Conservation (phyloP, 2,329 filamentous ascomycete genomes). For the Claviceps sp. region DNA sequence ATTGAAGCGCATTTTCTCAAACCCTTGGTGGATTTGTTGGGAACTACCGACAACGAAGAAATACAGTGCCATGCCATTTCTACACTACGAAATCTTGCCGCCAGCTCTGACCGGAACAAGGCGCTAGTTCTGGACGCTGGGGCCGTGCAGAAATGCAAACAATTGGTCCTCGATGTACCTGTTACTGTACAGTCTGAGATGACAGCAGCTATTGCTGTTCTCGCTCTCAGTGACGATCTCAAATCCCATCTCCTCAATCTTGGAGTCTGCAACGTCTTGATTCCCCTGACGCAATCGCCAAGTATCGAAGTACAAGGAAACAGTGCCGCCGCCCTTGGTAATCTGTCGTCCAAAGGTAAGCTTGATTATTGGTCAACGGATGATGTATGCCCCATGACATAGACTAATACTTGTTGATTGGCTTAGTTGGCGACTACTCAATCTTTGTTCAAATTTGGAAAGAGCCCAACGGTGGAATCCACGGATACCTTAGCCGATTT, state of each 20-base stretch:
- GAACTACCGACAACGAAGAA: conserved; percentile 94
- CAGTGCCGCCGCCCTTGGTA: conserved; percentile 88
- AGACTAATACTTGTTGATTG: conserved; percentile 1
- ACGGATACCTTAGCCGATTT: conserved; percentile 88
- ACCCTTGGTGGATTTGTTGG: conserved; percentile 82
- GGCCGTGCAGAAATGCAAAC: conserved; percentile 96
- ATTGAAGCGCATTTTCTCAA: conserved; percentile 95
- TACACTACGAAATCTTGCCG: conserved; percentile 85
- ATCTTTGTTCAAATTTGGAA: conserved; percentile 94
- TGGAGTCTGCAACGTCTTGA: conserved; percentile 91
- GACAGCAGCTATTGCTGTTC: conserved; percentile 96
- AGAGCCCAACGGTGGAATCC: conserved; percentile 84
- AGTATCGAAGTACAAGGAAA: conserved; percentile 98
- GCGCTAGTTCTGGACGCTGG: conserved; percentile 92
- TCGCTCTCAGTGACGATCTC: conserved; percentile 88
- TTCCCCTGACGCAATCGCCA: conserved; percentile 84
- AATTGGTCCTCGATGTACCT: conserved; percentile 83
- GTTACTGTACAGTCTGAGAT: conserved; percentile 96
- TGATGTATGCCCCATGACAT: background rate
- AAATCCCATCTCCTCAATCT: conserved; percentile 83
- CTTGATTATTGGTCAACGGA: background rate
- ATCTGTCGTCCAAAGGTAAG: conserved; percentile 90
- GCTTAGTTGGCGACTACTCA: conserved; percentile 80
- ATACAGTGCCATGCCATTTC: conserved; percentile 99
- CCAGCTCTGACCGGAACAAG: conserved; percentile 96